A percentile compares a stretch with the other conserved stretches of the same genome.
These are phyloP conservation scores for Narthecium ossifragum DNA, from an alignment of 106 monocot species.

Conservation along the genomic window DNA sequence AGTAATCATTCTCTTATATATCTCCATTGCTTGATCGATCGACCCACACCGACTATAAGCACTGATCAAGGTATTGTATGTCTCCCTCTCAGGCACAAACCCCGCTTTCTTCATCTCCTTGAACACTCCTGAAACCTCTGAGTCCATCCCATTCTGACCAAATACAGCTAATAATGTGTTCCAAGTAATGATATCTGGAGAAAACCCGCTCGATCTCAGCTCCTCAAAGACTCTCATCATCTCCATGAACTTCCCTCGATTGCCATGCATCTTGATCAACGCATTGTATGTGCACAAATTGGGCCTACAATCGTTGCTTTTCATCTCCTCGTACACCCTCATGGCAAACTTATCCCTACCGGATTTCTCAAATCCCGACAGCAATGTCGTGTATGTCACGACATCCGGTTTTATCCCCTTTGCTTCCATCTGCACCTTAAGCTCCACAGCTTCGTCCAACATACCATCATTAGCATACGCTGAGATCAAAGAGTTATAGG, in stretches of 20 bases:
- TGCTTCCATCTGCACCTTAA: constrained; percentile 79
- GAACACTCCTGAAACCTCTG: constrained; percentile 75
- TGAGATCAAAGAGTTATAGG: constrained; percentile 89
- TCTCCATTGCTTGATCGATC: constrained; percentile 76
- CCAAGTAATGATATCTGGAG: constrained; percentile 90
- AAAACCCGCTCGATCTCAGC: constrained; percentile 46
- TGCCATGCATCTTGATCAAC: constrained; percentile 88
- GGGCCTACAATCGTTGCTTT: constrained; percentile 47
- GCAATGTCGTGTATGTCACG: constrained; percentile 77
- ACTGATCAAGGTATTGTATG: constrained; percentile 88
- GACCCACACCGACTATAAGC: constrained; percentile 93
- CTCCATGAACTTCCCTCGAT: constrained; percentile 64
- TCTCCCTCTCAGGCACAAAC: constrained; percentile 90
- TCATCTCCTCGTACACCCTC: constrained; percentile 69
- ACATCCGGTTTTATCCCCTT: constrained; percentile 87
- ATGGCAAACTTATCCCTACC: constrained; percentile 72
- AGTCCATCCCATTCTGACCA: constrained; percentile 84
- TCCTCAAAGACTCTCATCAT: constrained; percentile 86
- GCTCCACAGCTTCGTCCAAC: constrained; percentile 69
- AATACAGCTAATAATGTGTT: constrained; percentile 87
- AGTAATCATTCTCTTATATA: constrained; percentile 84
- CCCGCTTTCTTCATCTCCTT: constrained; percentile 99
- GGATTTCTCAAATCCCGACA: constrained; percentile 87
- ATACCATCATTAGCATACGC: constrained; percentile 79
- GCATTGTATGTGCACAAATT: constrained; percentile 95